phyloP scores from a whole-genome alignment of 257 asterid species.

The Scutellaria minor region DNA sequence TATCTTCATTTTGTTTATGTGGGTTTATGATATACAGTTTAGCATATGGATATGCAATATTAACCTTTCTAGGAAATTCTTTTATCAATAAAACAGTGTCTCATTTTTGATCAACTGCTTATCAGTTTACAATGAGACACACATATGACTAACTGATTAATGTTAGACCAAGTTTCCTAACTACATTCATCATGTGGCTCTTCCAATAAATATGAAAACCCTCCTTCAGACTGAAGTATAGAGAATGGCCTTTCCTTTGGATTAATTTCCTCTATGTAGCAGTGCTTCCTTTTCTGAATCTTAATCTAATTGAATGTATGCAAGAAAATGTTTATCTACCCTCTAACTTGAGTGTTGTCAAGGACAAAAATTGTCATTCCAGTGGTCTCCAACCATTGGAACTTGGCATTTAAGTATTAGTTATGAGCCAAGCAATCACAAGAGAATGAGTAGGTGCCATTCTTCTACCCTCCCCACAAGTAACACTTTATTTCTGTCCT shows the following conservation, averaged over 20 bases:
- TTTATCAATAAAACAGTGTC: not conserved
- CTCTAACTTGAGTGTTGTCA: not conserved
- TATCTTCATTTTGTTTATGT: not conserved
- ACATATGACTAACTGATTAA: not conserved
- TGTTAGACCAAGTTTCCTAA: not conserved
- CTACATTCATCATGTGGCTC: constrained; percentile 15
- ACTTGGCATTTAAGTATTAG: not conserved
- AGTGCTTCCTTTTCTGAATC: not conserved
- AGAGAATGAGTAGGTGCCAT: not conserved
- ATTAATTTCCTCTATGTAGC: constrained; percentile 8
- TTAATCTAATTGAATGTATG: not conserved
- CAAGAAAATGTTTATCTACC: not conserved
- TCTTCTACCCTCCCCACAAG: not conserved
- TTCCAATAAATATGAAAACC: not conserved
- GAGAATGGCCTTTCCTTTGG: too few species aligned
- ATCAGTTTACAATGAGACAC: constrained; percentile 23
- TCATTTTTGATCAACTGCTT: constrained; percentile 22
- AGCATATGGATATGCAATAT: constrained; percentile 20
- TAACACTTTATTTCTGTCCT: not conserved
- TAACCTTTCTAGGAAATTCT: not conserved
- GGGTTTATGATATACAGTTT: not conserved
- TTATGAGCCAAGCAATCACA: not conserved
- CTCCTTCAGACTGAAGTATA: constrained; percentile 11
- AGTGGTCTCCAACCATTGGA: not conserved
- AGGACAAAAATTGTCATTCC: not conserved